phyloP scores from a whole-genome alignment of 192 early-diverging fungal species.

The Thamnidium elegans region DNA sequence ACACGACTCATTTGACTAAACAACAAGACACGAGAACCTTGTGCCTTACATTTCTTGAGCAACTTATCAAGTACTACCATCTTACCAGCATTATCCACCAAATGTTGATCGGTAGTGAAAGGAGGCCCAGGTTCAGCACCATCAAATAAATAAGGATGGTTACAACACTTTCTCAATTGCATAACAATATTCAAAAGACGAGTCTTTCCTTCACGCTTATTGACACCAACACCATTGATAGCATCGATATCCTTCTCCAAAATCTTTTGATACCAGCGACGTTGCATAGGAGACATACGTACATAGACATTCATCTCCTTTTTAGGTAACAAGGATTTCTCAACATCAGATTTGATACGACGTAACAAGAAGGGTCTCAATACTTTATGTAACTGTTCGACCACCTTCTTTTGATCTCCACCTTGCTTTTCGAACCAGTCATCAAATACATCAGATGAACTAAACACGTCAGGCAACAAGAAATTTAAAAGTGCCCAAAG shows the following conservation, averaged over 20 bases:
- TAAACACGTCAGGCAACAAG: conserved; percentile 95
- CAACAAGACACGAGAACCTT: conserved; percentile 92
- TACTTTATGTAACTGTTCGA: conserved; percentile 61
- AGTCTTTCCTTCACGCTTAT: conserved; percentile 83
- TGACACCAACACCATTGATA: conserved; percentile 77
- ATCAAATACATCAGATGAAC: conserved; percentile 90
- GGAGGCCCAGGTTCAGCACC: conserved; percentile 92
- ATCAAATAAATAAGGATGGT: conserved; percentile 94
- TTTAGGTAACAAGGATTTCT: conserved; percentile 93
- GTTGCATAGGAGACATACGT: conserved; percentile 91
- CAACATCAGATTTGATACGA: conserved; percentile 91
- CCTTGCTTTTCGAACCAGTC: conserved; percentile 85
- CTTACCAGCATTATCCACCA: conserved; percentile 93
- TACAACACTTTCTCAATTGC: conserved; percentile 95
- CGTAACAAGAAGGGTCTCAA: conserved; percentile 85
- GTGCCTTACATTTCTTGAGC: conserved; percentile 69
- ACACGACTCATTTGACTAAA: conserved; percentile 99
- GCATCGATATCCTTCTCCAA: conserved; percentile 97
- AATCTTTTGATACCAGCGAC: conserved; percentile 92
- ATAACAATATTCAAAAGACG: conserved; percentile 92
- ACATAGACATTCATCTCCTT: conserved; percentile 92
- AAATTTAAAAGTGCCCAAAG: conserved; percentile 99
- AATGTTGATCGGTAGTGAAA: conserved; percentile 93
- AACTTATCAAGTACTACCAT: conserved; percentile 93
- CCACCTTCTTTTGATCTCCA: conserved; percentile 67